Evolutionary conservation across 148 eudicot species (phyloP), one percentile per base, ranked within the genome.

Genomic region (Vaccinium corymbosum): DNA sequence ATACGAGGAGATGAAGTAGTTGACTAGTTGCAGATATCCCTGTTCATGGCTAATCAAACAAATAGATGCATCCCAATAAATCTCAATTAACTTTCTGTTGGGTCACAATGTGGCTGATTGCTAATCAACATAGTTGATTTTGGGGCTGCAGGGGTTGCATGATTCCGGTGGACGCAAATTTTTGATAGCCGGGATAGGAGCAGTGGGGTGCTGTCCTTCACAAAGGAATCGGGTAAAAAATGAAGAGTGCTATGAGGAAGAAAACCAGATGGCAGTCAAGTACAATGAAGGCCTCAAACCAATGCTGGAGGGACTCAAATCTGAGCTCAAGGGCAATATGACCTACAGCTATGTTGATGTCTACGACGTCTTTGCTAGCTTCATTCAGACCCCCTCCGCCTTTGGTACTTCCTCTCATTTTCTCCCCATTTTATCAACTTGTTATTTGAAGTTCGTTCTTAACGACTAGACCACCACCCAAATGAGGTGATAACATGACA

Each of bases 171-270:
- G 81, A 6, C 91, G 96, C 32, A 95, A 95, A 84, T 89, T 86
- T 42, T 83, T 85, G 56, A 56, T 92, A 52, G 35, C 89, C 4
- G 98, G 96, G 15, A 49, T 92, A 4, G 87, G 89, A 27, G 83
- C 92, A 53, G 79, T 95, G 1, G 98, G 98, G 7, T 95, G 98
- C 56, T 89, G 92, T 27, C 98, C 98, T 1, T 51, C 90, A 14
- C 92, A 89, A 75, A 93, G 98, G 83, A 82, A 17, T 22, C 71
- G 50, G 81, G 88, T 82, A 84, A 72, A 66, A 76, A 91, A 85
- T 7, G 89, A 84, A 68, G 89, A 82, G 11, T 95, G 98, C 86
- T 86, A 95, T 57, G 90, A 86, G 50, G 93, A 80, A 78, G 89
- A 91, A 27, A 95, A 94, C 64, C 81, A 71, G 38, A 89, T 89